Conservation (phyloP, 2,329 filamentous ascomycete genomes). For the Cucurbitaria berberidis region DNA sequence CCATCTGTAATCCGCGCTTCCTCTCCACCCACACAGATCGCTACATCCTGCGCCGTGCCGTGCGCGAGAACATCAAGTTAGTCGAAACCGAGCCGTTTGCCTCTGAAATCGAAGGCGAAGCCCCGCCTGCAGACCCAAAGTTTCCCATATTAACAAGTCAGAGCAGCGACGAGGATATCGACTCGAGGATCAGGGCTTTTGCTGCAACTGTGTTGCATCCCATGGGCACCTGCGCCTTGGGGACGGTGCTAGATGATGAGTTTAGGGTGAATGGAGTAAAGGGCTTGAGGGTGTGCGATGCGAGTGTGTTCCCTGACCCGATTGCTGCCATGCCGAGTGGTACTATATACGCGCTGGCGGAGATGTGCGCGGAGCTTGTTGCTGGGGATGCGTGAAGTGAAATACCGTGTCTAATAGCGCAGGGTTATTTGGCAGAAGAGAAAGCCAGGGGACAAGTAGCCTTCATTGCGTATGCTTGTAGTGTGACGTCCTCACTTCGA, state of each 20-base stretch:
- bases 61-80: constrained; percentile 16
- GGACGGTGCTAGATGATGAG: constrained; percentile 23
- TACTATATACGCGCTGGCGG: constrained; percentile 28
- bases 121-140: constrained; percentile 14
- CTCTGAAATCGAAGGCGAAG: constrained; percentile 16
- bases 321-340: constrained; percentile 27
- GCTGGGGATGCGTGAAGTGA: constrained; percentile 5
- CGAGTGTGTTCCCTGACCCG: constrained; percentile 27
- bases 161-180: constrained; percentile 36
- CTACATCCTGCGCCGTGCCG: constrained; percentile 21
- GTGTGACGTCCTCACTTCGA: no score
- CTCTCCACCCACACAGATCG: constrained; percentile 31
- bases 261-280: constrained; percentile 17
- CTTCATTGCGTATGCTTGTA: no score
- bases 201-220: constrained; percentile 16
- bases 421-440: no score
- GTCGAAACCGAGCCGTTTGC: constrained; percentile 16
- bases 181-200: constrained; percentile 19
- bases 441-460: no score
- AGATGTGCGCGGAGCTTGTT: constrained; percentile 29
- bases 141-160: constrained; percentile 10
- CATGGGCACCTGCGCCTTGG: constrained; percentile 27
- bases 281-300: constrained; percentile 22
- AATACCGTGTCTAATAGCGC: no score
- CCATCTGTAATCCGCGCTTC: constrained; percentile 28